Evolutionary conservation across 108 stramenopile species (phyloP), one percentile per base, ranked within the genome.

Genomic region (Heterococcus sp.): DNA sequence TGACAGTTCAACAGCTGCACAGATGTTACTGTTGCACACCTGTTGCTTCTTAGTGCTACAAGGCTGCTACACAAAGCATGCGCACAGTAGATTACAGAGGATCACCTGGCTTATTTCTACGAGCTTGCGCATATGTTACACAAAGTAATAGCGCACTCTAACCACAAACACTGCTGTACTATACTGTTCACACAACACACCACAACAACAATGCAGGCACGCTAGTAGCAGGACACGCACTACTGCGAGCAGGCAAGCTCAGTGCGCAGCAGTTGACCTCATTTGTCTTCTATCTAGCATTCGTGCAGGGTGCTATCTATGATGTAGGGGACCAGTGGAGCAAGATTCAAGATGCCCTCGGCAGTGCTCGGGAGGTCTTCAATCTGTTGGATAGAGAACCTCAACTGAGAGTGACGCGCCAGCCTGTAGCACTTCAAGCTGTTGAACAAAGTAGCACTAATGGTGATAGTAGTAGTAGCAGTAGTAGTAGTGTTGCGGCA

Each of bases 271-370:
- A 69, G 37, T 28, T 83, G 40, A 75, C 75, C 3, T 63, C 82
- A n/a, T 83, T 83, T 67, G 35, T 83, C 30, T 83, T 75, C 68
- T 83, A 83, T 37, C 66, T 58, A 0, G 68, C 68, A 28, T 83
- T 83, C 69, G 82, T 83, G 26, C 35, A 65, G 14, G 33, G 37
- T 1, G 68, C 81, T 21, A 65, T 66, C 11, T 83, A 75, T 32
- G 82, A 83, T 40, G 74, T 83, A 2, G 82, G 82, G 2, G 82
- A 75, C 28, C 82, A 75, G 40, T 73, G 72, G 72, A 40, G 36
- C 8, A 73, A 37, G 26, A 73, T 73, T 11, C 72, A 73, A 38
- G 71, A 2, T 2, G 71, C 71, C 31, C 32, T 71, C n/a, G 71
- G 71, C 27, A 35, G 33, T 31, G 39, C 71, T 27, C 14, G 33